These are phyloP conservation scores for Vaccinium vitisidaea DNA, from an alignment of 148 eudicot genomes.

Conservation along the genomic window DNA sequence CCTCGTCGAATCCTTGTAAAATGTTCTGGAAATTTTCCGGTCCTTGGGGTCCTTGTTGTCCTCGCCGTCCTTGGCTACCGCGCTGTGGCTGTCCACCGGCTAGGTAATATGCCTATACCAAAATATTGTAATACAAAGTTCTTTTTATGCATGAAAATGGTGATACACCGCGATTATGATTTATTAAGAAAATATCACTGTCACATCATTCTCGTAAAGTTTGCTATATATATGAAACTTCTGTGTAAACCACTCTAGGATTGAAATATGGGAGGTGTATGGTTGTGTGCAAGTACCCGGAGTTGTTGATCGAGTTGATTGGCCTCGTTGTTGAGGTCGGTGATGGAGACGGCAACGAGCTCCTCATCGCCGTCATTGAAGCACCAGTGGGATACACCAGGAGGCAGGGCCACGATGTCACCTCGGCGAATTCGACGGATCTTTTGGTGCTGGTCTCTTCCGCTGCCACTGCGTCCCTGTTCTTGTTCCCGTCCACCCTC, in stretches of 20 bases:
- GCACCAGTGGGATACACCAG: constrained; percentile 65
- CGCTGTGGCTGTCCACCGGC: constrained; percentile 44
- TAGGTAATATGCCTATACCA: constrained; percentile 45
- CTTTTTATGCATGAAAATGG: not conserved
- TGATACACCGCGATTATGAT: not conserved
- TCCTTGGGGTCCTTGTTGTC: constrained; percentile 10
- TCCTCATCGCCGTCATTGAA: constrained; percentile 69
- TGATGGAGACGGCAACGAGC: constrained; percentile 42
- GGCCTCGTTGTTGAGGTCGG: constrained; percentile 63
- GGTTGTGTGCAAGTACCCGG: constrained; percentile 36
- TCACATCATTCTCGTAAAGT: not conserved
- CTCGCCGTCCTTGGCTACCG: not conserved
- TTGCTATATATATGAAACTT: not conserved
- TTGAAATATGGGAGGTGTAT: too few relatives aligned
- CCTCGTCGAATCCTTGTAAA: constrained; percentile 38
- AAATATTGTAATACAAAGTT: not conserved
- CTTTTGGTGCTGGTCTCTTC: constrained; percentile 57
- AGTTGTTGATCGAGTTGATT: constrained; percentile 66
- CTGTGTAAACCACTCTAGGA: too few relatives aligned
- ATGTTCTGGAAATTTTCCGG: constrained; percentile 43
- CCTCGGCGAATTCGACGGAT: constrained; percentile 56
- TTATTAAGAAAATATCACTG: not conserved
- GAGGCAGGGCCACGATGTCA: constrained; percentile 64
- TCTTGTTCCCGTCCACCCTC: not conserved
- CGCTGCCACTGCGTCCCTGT: not conserved